phyloP scores from a whole-genome alignment of 106 monocot species.

The Iris macrosiphon region DNA sequence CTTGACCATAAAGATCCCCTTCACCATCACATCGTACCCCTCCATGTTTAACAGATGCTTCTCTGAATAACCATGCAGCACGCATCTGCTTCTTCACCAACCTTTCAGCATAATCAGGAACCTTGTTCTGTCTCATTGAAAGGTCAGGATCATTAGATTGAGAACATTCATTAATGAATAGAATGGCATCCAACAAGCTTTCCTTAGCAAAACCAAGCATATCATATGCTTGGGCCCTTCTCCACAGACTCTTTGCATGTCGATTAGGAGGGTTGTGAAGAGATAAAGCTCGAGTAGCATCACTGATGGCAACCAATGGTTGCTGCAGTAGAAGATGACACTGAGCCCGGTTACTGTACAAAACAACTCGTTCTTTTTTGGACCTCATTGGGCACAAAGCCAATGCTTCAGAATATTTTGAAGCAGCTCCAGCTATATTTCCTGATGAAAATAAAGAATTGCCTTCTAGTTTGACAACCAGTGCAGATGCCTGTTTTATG shows the following conservation, averaged over 20 bases:
- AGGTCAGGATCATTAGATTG: constrained; percentile 76
- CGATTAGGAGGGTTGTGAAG: constrained; percentile 79
- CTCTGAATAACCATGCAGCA: constrained; percentile 91
- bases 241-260: constrained; percentile 89
- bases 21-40: constrained; percentile 42
- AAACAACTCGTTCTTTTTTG: constrained; percentile 84
- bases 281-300: constrained; percentile 81
- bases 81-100: constrained; percentile 94
- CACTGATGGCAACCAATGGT: constrained; percentile 79
- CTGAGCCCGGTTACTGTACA: constrained; percentile 91
- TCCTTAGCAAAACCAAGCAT: constrained; percentile 89
- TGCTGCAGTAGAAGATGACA: constrained; percentile 94
- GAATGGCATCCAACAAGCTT: constrained; percentile 84
- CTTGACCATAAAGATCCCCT: constrained; percentile 49
- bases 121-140: constrained; percentile 70
- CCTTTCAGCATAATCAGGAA: constrained; percentile 93
- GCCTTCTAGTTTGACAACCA: constrained; percentile 87
- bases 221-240: constrained; percentile 93
- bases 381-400: constrained; percentile 82
- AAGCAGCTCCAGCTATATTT: constrained; percentile 67
- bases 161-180: constrained; percentile 86
- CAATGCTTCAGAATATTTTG: constrained; percentile 91
- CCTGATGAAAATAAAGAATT: constrained; percentile 91
- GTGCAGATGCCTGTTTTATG: constrained; percentile 74
- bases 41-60: constrained; percentile 85